phyloP scores from a whole-genome alignment of 1,284 basidiomycete genomes.

The Pholiota adiposa region DNA sequence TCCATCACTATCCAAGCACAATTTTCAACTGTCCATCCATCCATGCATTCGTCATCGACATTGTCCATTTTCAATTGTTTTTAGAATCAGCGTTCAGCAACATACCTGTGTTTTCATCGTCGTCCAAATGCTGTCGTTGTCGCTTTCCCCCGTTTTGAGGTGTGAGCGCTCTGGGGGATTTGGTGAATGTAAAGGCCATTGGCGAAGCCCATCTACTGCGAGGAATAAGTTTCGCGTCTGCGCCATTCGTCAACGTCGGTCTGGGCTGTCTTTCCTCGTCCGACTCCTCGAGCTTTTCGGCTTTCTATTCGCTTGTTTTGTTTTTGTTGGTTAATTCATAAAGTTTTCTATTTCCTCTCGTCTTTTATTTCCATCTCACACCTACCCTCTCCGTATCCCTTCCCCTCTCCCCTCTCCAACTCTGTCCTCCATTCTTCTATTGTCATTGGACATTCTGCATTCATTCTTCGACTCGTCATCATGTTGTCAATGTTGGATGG shows the following conservation, averaged over 20 bases:
- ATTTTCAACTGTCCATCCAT: too few relatives aligned
- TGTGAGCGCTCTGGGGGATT: not conserved
- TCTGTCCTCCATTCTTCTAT: not conserved
- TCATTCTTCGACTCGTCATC: slow-evolving; percentile 14
- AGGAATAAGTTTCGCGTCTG: not conserved
- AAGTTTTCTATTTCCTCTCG: slow-evolving; percentile 5
- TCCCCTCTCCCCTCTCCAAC: not conserved
- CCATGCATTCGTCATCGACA: not conserved
- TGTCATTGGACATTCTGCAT: slow-evolving; percentile 1
- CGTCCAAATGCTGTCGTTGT: not conserved
- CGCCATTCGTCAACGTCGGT: too few relatives aligned
- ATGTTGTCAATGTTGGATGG: not conserved
- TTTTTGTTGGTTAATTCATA: slow-evolving; percentile 1
- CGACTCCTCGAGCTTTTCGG: not conserved
- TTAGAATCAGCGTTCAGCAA: not conserved
- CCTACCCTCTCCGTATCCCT: too few relatives aligned
- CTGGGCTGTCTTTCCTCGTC: too few relatives aligned
- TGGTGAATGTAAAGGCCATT: too few relatives aligned
- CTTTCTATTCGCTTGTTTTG: slow-evolving; percentile 1
- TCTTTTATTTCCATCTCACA: too few relatives aligned
- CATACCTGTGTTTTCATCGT: not conserved
- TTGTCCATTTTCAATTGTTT: not conserved
- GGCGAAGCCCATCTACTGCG: too few relatives aligned
- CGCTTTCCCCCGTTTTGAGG: not conserved
- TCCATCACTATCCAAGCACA: not conserved